Conservation (phyloP, 768 basidiomycete species). For the Chiua virens region DNA sequence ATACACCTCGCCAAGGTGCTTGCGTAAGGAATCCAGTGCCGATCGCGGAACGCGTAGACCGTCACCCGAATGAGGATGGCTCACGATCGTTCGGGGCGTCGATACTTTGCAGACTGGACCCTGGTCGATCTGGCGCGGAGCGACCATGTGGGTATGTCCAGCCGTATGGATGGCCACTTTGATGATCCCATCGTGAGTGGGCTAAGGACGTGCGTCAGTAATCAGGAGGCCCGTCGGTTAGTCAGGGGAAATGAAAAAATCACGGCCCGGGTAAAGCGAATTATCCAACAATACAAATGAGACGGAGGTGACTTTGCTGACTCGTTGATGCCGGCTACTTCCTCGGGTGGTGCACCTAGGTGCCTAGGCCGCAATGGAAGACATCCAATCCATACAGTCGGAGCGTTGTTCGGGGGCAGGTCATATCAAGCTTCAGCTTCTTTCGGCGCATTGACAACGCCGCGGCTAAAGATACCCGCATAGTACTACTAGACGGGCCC, state of each 20-base stretch:
- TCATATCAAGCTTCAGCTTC: no score
- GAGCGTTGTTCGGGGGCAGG: no score
- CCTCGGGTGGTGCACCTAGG: no score
- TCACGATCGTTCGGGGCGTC: slow-evolving; percentile 70
- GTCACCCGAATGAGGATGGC: slow-evolving; percentile 49
- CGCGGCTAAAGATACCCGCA: no score
- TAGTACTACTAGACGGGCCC: no score
- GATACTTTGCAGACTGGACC: slow-evolving; percentile 47
- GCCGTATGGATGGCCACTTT: slow-evolving; percentile 78
- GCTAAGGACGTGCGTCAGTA: slow-evolving; percentile 42
- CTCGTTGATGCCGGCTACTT: no score
- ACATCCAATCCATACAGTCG: no score
- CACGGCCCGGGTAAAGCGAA: background rate
- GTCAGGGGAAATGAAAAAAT: background rate
- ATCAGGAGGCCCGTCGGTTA: background rate
- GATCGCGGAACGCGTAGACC: slow-evolving; percentile 68
- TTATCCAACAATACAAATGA: no score
- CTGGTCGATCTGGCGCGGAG: background rate
- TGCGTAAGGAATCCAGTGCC: slow-evolving; percentile 50
- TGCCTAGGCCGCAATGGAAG: no score
- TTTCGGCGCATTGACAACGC: no score
- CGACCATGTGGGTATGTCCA: slow-evolving; percentile 58
- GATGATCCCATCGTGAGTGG: slow-evolving; percentile 64
- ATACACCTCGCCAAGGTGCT: slow-evolving; percentile 56
- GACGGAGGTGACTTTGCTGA: no score